Percentiles rank a stretch among this genome's conserved stretches.
Conservation (phyloP, 108 stramenopile genomes). For the Cyclotella choctawhatcheeana region DNA sequence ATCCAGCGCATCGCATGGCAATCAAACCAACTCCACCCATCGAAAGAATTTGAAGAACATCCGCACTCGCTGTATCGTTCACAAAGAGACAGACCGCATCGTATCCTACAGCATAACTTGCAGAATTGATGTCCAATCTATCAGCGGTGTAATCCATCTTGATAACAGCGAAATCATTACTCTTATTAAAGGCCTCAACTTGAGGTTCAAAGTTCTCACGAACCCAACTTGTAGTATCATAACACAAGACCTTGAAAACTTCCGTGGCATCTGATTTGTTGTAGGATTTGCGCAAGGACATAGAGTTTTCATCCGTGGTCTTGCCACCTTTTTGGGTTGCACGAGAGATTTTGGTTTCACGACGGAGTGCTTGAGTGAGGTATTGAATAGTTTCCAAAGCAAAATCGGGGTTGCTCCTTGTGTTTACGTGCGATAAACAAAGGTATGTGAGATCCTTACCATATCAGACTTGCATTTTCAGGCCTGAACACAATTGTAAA, state of each 20-base stretch:
- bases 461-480: no score
- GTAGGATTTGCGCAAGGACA: not conserved
- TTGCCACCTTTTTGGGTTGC: slow-evolving; percentile 1
- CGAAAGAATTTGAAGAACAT: slow-evolving; percentile 52
- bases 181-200: slow-evolving; percentile 48
- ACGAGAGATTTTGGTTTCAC: slow-evolving; percentile 1
- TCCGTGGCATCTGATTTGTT: not conserved
- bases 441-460: no score
- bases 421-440: no score
- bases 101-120: slow-evolving; percentile 63
- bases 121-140: slow-evolving; percentile 51
- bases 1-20: slow-evolving; percentile 77
- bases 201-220: slow-evolving; percentile 55
- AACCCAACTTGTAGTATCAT: slow-evolving; percentile 71
- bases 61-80: slow-evolving; percentile 74
- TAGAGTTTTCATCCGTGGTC: not conserved
- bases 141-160: slow-evolving; percentile 69
- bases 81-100: slow-evolving; percentile 81
- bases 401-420: slow-evolving; percentile 33
- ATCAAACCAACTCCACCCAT: slow-evolving; percentile 73
- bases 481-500: no score
- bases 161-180: slow-evolving; percentile 39
- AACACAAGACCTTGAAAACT: slow-evolving; percentile 60
- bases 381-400: slow-evolving; percentile 39
- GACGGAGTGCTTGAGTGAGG: slow-evolving; percentile 34